phyloP scores from a whole-genome alignment of 495 filamentous ascomycete species.

The Neurospora discreta region DNA sequence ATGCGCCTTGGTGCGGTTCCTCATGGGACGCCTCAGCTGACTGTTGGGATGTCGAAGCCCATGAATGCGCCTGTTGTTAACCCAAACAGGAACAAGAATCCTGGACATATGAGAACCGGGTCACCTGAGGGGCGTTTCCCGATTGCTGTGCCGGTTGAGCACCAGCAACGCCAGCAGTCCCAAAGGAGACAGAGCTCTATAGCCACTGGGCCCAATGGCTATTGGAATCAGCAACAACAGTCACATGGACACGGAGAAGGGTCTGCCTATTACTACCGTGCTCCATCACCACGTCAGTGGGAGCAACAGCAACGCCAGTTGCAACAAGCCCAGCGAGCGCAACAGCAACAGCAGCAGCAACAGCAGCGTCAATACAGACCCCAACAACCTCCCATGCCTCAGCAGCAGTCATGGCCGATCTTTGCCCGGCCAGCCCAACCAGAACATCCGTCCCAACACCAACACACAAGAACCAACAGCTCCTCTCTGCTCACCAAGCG shows the following conservation, averaged over 20 bases:
- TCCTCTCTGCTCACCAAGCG: slow-evolving; percentile 37
- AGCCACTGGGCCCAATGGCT: neutral
- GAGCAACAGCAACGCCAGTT: slow-evolving; percentile 1
- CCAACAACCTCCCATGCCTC: neutral
- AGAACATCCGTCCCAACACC: slow-evolving; percentile 4
- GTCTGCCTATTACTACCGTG: neutral
- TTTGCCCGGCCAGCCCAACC: neutral
- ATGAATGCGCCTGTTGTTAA: slow-evolving; percentile 9
- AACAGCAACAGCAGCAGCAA: neutral
- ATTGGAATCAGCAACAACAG: slow-evolving; percentile 6
- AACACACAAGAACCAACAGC: slow-evolving; percentile 10
- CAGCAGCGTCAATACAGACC: neutral
- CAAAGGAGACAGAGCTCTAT: neutral
- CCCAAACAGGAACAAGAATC: slow-evolving; percentile 14
- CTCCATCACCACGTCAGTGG: neutral
- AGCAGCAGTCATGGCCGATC: neutral
- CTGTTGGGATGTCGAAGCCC: neutral
- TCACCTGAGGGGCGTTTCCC: slow-evolving; percentile 13
- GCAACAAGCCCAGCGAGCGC: neutral
- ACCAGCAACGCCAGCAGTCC: slow-evolving; percentile 1
- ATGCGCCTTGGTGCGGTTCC: neutral
- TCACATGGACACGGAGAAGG: slow-evolving; percentile 1
- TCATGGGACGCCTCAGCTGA: neutral
- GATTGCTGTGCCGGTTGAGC: slow-evolving; percentile 1
- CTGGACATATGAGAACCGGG: slow-evolving; percentile 13